phyloP scores from a whole-genome alignment of 345 rosid species.

The Jatropha curcas region DNA sequence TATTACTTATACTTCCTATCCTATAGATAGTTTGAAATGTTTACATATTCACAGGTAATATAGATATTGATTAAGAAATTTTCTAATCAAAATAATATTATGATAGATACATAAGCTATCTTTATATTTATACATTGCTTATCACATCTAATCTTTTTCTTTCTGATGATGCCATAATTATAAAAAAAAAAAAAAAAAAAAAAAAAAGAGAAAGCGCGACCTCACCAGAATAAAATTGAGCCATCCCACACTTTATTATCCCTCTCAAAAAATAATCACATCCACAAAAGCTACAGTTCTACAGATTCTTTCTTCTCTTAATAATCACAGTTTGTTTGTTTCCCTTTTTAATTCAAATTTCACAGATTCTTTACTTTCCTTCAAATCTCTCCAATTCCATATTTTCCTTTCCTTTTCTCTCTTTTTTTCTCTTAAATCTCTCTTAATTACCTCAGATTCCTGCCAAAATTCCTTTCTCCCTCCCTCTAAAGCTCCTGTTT shows the following conservation, averaged over 20 bases:
- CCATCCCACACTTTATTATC: not conserved
- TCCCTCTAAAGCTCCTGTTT: not conserved
- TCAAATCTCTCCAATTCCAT: conserved; percentile 6
- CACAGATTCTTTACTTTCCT: conserved; percentile 20
- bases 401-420: not conserved
- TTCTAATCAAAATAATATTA: not conserved
- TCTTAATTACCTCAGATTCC: not conserved
- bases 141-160: not conserved
- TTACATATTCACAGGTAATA: too few species aligned
- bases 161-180: not conserved
- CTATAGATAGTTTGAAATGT: too few species aligned
- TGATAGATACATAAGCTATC: too few species aligned
- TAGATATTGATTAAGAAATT: too few species aligned
- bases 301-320: too few species aligned
- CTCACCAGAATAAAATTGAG: not conserved
- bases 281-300: too few species aligned
- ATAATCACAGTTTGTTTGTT: too few species aligned
- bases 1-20: too few species aligned
- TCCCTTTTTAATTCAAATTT: not conserved
- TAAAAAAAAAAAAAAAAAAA: too few species aligned
- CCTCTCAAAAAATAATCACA: too few species aligned
- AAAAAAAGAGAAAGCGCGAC: too few species aligned
- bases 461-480: not conserved
- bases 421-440: not conserved
- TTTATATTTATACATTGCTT: too few species aligned